phyloP scores from a whole-genome alignment of 2,329 filamentous ascomycete species.

The Metarhizium brunneum region DNA sequence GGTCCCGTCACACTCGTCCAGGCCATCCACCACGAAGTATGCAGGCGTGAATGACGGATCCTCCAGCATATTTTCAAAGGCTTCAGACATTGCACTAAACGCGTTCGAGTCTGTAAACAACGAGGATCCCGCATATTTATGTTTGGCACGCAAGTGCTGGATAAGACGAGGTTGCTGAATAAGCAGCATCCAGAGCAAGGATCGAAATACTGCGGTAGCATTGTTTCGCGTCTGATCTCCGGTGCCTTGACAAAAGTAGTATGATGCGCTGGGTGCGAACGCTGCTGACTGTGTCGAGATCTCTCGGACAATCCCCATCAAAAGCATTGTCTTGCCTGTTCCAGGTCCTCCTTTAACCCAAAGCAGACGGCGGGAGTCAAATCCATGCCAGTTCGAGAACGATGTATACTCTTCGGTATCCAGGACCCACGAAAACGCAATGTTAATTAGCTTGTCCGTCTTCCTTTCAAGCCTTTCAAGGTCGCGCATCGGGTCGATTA shows the following conservation, averaged over 20 bases:
- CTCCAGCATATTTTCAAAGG: slow-evolving; percentile 30
- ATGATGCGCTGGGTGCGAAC: slow-evolving; percentile 11
- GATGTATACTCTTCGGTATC: slow-evolving; percentile 5
- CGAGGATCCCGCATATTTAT: slow-evolving; percentile 19
- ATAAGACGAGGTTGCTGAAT: slow-evolving; percentile 19
- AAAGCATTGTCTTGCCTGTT: slow-evolving; percentile 29
- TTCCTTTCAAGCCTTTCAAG: slow-evolving; percentile 9
- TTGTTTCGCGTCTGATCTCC: slow-evolving; percentile 21
- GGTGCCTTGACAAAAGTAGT: slow-evolving; percentile 33
- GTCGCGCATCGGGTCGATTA: slow-evolving; percentile 8
- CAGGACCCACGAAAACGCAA: slow-evolving; percentile 9
- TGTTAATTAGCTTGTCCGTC: slow-evolving; percentile 8
- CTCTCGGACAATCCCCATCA: slow-evolving; percentile 20
- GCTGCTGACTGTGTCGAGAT: slow-evolving; percentile 8
- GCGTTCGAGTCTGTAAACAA: slow-evolving; percentile 31
- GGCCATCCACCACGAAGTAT: slow-evolving; percentile 36
- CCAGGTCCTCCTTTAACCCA: slow-evolving; percentile 26
- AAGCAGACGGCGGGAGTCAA: slow-evolving; percentile 14
- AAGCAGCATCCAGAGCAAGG: slow-evolving; percentile 29
- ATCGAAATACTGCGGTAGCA: slow-evolving; percentile 25
- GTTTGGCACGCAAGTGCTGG: slow-evolving; percentile 25
- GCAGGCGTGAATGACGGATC: slow-evolving; percentile 22
- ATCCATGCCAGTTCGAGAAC: slow-evolving; percentile 19
- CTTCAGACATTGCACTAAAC: slow-evolving; percentile 20
- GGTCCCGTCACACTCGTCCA: slow-evolving; percentile 34